Evolutionary conservation across 495 filamentous ascomycete species (phyloP).

Genomic region (Penicillium chermesinum): DNA sequence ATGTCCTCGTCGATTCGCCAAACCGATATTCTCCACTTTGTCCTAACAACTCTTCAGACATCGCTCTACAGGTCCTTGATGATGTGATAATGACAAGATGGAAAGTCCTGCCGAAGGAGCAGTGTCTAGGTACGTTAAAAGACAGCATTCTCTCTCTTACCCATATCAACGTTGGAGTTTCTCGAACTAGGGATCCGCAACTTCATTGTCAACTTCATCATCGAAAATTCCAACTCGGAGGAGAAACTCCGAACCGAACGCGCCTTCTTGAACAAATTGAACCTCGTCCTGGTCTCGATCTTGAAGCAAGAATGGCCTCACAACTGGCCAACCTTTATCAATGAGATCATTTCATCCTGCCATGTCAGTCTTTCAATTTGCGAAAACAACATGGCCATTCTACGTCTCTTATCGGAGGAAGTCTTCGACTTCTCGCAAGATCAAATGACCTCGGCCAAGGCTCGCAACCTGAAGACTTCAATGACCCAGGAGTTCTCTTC

Average conservation of each 20-base stretch:
- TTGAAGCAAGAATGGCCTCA: conserved; percentile 99
- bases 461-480: conserved; percentile 88
- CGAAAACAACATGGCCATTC: conserved; percentile 99
- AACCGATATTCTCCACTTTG: background rate
- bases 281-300: conserved; percentile 93
- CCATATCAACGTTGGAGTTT: background rate
- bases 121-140: conserved; percentile 69
- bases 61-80: conserved; percentile 93
- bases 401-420: conserved; percentile 92
- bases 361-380: conserved; percentile 92
- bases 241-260: conserved; percentile 75
- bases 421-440: conserved; percentile 98
- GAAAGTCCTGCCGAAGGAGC: conserved; percentile 93
- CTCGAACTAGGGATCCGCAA: conserved; percentile 77
- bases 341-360: conserved; percentile 95
- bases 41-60: conserved; percentile 49
- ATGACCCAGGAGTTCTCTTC: conserved; percentile 98
- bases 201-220: conserved; percentile 96
- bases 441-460: conserved; percentile 96
- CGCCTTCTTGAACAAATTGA: conserved; percentile 93
- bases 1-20: conserved; percentile 25
- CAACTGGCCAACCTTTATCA: conserved; percentile 99
- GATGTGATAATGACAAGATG: conserved; percentile 98
- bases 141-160: background rate
- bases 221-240: conserved; percentile 82